Evolutionary conservation across 2,329 filamentous ascomycete species (phyloP), one percentile per base, ranked within the genome.

Genomic region (Phyllachora maydis): DNA sequence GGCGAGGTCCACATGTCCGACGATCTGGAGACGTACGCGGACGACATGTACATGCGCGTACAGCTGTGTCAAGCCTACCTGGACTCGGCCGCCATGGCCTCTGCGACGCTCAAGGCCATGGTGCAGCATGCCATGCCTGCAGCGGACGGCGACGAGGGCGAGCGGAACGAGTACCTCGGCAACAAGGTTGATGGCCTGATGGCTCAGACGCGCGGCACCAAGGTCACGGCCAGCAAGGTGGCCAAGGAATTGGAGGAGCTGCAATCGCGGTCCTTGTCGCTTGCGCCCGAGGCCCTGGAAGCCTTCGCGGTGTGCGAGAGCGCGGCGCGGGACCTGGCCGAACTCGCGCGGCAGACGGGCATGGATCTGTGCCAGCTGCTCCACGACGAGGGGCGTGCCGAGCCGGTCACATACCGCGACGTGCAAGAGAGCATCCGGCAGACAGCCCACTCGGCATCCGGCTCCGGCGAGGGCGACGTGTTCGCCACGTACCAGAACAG

Each of bases 211-310:
- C 66, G 83, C 29, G 82, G 76, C 40, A 65, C 74, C 26, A 92
- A 91, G 55, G 77, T 92, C 16, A 61, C 85, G 23, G 67, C 76
- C 22, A 66, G 71, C 26, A 91, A 91, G 51, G 65, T 77, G 5
- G 62, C 78, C 19, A 67, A 75, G 24, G 68, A 76, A 11, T 51
- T 92, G 8, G 67, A 79, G 29, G 82, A 92, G 27, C 60, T 91
- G 26, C 71, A 72, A 42, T 59, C 66, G 3, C 59, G 82, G 23
- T 83, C 73, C 5, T 54, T 92, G 24, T 75, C 76, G 11, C 56
- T 90, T 18, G 59, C 65, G 14, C 63, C 65, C 3, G 69, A 79
- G 17, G 74, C 70, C 2, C 51, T 59, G 8, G 62, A 69, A 11
- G 57, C 59, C 0, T 88, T 92, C 41, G 70, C 78, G 35, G 59